Evolutionary conservation across 2,329 filamentous ascomycete genomes (phyloP).

Genomic region (Pseudogymnoascus sp.): DNA sequence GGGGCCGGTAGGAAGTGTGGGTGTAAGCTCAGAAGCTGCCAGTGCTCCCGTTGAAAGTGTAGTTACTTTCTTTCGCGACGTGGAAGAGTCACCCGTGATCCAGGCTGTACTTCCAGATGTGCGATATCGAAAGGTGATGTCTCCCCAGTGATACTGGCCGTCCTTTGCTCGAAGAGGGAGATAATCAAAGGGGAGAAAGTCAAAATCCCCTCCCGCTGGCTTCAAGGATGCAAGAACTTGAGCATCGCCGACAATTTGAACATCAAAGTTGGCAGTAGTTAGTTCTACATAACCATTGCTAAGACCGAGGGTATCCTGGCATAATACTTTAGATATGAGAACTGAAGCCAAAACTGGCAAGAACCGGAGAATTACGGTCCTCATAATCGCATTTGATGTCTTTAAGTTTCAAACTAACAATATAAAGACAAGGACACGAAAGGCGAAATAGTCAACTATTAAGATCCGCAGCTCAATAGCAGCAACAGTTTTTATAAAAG

Average conservation of each 20-base stretch:
- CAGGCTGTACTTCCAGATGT: constrained; percentile 31
- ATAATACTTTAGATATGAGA: constrained; percentile 14
- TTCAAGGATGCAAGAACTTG: constrained; percentile 42
- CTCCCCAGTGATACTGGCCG: constrained; percentile 50
- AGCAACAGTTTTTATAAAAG: neutral
- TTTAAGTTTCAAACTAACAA: neutral
- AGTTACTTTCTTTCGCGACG: constrained; percentile 31
- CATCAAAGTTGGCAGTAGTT: constrained; percentile 34
- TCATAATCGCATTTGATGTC: neutral
- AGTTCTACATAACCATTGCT: constrained; percentile 31
- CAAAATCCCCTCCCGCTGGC: constrained; percentile 35
- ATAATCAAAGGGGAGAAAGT: constrained; percentile 48
- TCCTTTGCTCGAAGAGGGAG: constrained; percentile 39
- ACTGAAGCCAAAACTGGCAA: neutral
- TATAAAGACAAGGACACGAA: neutral
- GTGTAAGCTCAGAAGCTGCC: constrained; percentile 33
- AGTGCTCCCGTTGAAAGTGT: constrained; percentile 25
- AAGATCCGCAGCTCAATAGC: neutral
- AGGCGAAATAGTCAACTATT: neutral
- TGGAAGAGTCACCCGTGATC: constrained; percentile 40
- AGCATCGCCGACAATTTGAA: constrained; percentile 35
- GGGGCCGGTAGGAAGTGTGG: constrained; percentile 34
- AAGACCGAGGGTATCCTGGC: constrained; percentile 32
- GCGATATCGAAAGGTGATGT: constrained; percentile 50
- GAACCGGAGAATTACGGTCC: neutral